Percentiles rank a stretch among this genome's conserved stretches.
Conservation (phyloP, 345 rosid species). For the Turnera subulata region DNA sequence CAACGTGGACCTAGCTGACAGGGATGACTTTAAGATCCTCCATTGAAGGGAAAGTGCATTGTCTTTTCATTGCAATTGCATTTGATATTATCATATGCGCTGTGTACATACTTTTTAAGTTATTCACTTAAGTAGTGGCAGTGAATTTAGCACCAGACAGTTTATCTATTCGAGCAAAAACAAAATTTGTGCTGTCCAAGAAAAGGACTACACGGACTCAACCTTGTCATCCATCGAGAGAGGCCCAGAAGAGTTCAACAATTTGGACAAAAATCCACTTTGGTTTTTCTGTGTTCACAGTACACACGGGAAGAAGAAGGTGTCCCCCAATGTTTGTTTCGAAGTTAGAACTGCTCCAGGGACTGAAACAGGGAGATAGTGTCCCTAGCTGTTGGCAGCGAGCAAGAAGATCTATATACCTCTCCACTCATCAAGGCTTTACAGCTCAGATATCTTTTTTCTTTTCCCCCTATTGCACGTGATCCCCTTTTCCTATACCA, state of each 20-base stretch:
- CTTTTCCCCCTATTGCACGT: constrained; percentile 7
- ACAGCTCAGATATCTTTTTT: constrained; percentile 16
- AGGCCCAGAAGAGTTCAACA: not conserved
- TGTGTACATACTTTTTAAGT: no score
- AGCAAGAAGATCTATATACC: not conserved
- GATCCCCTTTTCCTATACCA: constrained; percentile 2
- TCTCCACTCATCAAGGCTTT: constrained; percentile 18
- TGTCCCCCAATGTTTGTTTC: not conserved
- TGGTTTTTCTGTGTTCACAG: no score
- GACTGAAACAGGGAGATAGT: constrained; percentile 1
- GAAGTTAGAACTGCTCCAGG: not conserved
- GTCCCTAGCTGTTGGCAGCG: constrained; percentile 17
- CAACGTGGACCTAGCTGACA: no score
- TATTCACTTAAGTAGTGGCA: no score
- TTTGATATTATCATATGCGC: no score
- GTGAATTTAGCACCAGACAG: no score
- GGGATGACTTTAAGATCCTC: no score
- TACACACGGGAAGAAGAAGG: constrained; percentile 1
- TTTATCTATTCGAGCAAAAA: not conserved
- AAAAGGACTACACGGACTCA: constrained; percentile 8
- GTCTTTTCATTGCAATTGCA: no score
- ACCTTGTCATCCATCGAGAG: not conserved
- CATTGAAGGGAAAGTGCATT: no score
- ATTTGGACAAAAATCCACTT: not conserved
- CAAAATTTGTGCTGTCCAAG: not conserved